A percentile compares a stretch with the other conserved stretches of the same genome.
phyloP scores from a whole-genome alignment of 2,329 filamentous ascomycete genomes.

The Ophiocordyceps robertsii region DNA sequence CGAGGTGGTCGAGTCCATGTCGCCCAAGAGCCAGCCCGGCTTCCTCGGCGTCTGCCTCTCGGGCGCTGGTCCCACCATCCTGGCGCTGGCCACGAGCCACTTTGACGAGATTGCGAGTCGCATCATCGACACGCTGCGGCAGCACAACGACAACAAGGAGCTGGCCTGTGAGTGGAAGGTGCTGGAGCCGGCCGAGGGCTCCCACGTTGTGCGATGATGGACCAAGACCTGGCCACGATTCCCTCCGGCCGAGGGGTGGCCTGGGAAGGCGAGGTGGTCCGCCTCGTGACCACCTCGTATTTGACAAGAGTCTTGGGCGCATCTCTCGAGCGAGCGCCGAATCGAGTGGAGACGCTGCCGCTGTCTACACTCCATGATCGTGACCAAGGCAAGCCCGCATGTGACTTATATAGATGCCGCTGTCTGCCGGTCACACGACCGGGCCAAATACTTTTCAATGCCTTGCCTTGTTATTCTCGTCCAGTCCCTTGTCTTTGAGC shows the following conservation, averaged over 20 bases:
- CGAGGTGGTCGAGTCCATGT: conserved; percentile 84
- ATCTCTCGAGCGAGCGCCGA: too few species aligned
- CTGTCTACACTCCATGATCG: too few species aligned
- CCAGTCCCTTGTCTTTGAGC: too few species aligned
- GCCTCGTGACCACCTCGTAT: too few species aligned
- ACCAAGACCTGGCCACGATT: neutral
- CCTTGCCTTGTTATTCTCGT: too few species aligned
- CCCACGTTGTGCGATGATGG: conserved; percentile 26
- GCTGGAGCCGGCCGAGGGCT: conserved; percentile 74
- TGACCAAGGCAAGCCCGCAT: too few species aligned
- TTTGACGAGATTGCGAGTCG: conserved; percentile 75
- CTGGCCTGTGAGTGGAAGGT: conserved; percentile 80
- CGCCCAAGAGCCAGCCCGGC: conserved; percentile 72
- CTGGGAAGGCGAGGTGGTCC: neutral
- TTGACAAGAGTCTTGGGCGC: too few species aligned
- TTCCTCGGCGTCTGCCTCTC: conserved; percentile 90
- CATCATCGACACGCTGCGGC: conserved; percentile 62
- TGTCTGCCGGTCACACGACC: too few species aligned
- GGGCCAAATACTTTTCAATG: too few species aligned
- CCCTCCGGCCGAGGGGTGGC: neutral
- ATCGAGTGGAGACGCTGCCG: too few species aligned
- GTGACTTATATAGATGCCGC: too few species aligned
- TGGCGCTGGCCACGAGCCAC: conserved; percentile 81
- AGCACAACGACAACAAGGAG: conserved; percentile 39
- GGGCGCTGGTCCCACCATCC: conserved; percentile 86